A percentile compares a stretch with the other conserved stretches of the same genome.
phyloP scores from a whole-genome alignment of 2,329 filamentous ascomycete genomes.

The Zymoseptoria pseudotritici region DNA sequence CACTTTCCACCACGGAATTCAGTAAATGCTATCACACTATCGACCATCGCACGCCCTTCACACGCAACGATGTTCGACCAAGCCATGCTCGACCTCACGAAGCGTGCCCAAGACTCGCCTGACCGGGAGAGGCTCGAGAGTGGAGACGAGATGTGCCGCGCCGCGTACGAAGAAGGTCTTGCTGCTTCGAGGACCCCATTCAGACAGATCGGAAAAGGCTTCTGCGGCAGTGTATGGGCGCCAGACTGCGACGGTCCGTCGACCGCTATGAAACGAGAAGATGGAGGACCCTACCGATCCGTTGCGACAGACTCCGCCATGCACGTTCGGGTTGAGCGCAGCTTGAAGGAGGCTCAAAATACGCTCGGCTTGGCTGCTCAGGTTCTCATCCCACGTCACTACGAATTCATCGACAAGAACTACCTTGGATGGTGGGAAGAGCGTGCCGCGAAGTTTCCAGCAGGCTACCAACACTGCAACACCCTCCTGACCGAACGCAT shows the following conservation, averaged over 20 bases:
- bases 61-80: too few species aligned
- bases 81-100: too few species aligned
- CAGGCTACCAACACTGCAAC: neutral
- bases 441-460: neutral
- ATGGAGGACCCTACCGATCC: neutral
- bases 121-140: too few species aligned
- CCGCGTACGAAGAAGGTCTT: too few species aligned
- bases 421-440: neutral
- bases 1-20: too few species aligned
- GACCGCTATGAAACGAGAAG: conserved; percentile 2
- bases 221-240: conserved; percentile 9
- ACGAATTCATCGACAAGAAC: neutral
- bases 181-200: too few species aligned
- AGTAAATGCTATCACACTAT: too few species aligned
- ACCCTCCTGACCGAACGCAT: conserved; percentile 1
- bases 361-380: neutral
- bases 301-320: conserved; percentile 1
- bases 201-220: conserved; percentile 5
- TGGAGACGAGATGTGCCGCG: too few species aligned
- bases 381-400: neutral
- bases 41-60: too few species aligned
- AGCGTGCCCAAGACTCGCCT: too few species aligned
- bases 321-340: conserved; percentile 1
- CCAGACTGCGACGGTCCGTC: neutral
- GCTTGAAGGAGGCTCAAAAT: neutral